Evolutionary conservation across 202 grass and related monocot genomes (phyloP).

Genomic region (Zizania palustris): DNA sequence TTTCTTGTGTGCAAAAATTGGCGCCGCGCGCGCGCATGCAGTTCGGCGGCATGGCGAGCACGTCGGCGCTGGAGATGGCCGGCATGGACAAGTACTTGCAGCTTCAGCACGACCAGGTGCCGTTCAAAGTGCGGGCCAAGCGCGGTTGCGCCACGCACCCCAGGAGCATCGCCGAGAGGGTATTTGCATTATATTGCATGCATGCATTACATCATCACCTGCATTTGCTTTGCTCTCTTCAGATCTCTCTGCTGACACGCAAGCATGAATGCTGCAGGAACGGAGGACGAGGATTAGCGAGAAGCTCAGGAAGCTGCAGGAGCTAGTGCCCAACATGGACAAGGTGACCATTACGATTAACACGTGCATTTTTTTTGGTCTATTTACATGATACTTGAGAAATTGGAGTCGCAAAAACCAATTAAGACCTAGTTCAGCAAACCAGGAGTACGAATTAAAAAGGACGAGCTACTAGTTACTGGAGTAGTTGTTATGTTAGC

Average conservation of each 20-base stretch:
- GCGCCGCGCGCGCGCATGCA: not conserved
- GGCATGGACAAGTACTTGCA: conserved; percentile 71
- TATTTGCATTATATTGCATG: conserved; percentile 16
- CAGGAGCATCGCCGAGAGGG: conserved; percentile 93
- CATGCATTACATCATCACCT: not conserved
- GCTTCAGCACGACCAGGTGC: conserved; percentile 70
- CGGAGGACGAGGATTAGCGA: conserved; percentile 92
- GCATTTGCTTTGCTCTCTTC: not conserved
- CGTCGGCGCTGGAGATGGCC: conserved; percentile 55
- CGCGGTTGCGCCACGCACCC: conserved; percentile 91
- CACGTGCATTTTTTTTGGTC: not conserved
- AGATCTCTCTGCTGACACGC: conserved; percentile 10
- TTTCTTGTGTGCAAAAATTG: not conserved
- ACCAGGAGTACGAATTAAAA: not conserved
- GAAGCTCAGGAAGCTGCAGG: conserved; percentile 81
- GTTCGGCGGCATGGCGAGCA: conserved; percentile 46
- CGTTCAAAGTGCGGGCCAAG: conserved; percentile 88
- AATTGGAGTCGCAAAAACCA: not conserved
- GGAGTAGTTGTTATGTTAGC: not conserved
- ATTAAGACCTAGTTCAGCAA: too few relatives aligned
- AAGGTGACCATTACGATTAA: conserved; percentile 51
- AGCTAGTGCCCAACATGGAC: conserved; percentile 94
- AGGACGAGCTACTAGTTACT: not conserved
- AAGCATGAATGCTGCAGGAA: conserved; percentile 43
- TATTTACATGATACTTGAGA: not conserved